Percentiles rank a stretch among this genome's conserved stretches.
Evolutionary conservation across 75 land plant genomes (phyloP).

Genomic region (Selaginella moellendorffii): DNA sequence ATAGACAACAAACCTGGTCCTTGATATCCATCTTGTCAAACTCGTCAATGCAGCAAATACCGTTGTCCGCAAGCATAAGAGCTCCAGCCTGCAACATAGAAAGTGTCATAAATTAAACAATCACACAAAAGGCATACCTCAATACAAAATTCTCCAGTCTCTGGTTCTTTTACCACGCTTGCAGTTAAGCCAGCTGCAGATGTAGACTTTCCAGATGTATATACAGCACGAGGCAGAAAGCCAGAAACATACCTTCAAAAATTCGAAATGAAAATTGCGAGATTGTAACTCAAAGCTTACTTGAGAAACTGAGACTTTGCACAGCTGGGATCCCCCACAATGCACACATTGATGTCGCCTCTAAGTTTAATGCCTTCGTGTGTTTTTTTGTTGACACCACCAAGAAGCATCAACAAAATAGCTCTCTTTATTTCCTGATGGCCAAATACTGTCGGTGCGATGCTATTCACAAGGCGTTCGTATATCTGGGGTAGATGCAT

Average conservation of each 20-base stretch:
- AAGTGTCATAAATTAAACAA: neutral
- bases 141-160: constrained; percentile 97
- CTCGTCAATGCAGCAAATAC: constrained; percentile 96
- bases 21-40: constrained; percentile 98
- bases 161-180: constrained; percentile 95
- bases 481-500: constrained; percentile 74
- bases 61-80: constrained; percentile 95
- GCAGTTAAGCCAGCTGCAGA: constrained; percentile 99
- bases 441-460: constrained; percentile 95
- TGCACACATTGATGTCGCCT: constrained; percentile 96
- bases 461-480: constrained; percentile 76
- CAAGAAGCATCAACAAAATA: constrained; percentile 84
- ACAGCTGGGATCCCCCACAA: constrained; percentile 96
- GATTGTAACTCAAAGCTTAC: constrained; percentile 25
- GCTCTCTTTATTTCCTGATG: constrained; percentile 97
- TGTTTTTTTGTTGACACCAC: constrained; percentile 90
- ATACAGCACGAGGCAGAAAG: constrained; percentile 79
- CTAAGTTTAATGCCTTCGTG: constrained; percentile 96
- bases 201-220: constrained; percentile 92
- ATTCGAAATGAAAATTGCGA: neutral
- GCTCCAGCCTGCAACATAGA: constrained; percentile 77
- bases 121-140: constrained; percentile 45
- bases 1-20: constrained; percentile 61
- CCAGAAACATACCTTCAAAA: constrained; percentile 52
- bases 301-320: constrained; percentile 92